Percentiles rank a stretch among this genome's conserved stretches.
Conservation (phyloP, 345 rosid genomes). For the Physaria fendleri region DNA sequence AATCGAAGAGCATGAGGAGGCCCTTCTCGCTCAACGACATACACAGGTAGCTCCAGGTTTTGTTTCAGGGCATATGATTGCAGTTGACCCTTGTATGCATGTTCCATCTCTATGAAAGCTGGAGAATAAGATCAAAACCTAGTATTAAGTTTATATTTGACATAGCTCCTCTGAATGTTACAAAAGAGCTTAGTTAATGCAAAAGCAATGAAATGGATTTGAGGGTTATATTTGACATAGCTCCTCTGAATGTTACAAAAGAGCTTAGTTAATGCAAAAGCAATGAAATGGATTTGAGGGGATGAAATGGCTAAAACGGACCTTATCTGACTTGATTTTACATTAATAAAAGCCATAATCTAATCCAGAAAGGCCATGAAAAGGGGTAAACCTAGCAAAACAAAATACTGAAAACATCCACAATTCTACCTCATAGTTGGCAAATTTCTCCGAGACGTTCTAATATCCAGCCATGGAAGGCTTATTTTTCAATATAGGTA, state of each 20-base stretch:
- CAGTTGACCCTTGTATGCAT: conserved; percentile 40
- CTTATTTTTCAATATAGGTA: neutral
- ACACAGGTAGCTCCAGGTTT: conserved; percentile 37
- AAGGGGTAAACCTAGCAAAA: neutral
- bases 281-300: neutral
- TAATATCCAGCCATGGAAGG: neutral
- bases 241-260: neutral
- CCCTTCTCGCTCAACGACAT: conserved; percentile 43
- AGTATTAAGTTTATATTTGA: no score
- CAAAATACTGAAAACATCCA: neutral
- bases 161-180: no score
- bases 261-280: neutral
- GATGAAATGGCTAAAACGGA: neutral
- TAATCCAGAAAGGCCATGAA: neutral
- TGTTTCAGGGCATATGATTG: conserved; percentile 49
- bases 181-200: neutral
- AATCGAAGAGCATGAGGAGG: conserved; percentile 58
- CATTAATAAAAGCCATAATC: neutral
- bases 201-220: no score
- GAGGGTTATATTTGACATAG: no score
- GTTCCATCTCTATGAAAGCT: conserved; percentile 9
- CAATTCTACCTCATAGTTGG: neutral
- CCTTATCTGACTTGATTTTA: no score
- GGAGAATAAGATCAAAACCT: neutral
- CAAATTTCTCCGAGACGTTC: neutral